A percentile compares a stretch with the other conserved stretches of the same genome.
Conservation (phyloP, 805 yeast genomes). For the Hanseniaspora meyeri region DNA sequence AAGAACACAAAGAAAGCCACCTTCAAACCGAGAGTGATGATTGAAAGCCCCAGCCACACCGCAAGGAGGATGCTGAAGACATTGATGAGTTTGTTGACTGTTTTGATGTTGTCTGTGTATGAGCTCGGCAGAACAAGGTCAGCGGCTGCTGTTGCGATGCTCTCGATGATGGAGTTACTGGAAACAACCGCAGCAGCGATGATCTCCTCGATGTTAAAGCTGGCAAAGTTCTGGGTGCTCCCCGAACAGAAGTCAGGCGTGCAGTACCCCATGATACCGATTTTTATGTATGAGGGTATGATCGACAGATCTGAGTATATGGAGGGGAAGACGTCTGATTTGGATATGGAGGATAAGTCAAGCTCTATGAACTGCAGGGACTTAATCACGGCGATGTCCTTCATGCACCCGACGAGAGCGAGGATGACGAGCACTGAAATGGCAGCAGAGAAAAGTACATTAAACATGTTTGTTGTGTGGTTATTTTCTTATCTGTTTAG, state of each 20-base stretch:
- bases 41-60: not conserved
- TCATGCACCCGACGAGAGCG: not conserved
- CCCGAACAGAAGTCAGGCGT: not conserved
- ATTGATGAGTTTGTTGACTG: not conserved
- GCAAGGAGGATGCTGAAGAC: not conserved
- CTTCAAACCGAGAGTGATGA: not conserved
- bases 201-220: not conserved
- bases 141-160: not conserved
- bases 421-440: not conserved
- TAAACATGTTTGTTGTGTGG: not conserved
- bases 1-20: not conserved
- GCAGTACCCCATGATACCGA: slow-evolving; percentile 8
- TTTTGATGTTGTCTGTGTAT: not conserved
- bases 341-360: not conserved
- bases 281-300: not conserved
- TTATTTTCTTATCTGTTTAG: not conserved
- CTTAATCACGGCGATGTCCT: not conserved
- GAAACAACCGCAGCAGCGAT: not conserved
- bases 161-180: not conserved
- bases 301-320: not conserved
- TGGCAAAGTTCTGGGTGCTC: not conserved
- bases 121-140: not conserved
- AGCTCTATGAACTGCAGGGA: not conserved
- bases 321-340: not conserved
- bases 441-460: not conserved